Percentiles rank a stretch among this genome's conserved stretches.
These are phyloP conservation scores for Remersonia thermophila DNA, from an alignment of 2,329 filamentous ascomycete genomes.

Conservation along the genomic window DNA sequence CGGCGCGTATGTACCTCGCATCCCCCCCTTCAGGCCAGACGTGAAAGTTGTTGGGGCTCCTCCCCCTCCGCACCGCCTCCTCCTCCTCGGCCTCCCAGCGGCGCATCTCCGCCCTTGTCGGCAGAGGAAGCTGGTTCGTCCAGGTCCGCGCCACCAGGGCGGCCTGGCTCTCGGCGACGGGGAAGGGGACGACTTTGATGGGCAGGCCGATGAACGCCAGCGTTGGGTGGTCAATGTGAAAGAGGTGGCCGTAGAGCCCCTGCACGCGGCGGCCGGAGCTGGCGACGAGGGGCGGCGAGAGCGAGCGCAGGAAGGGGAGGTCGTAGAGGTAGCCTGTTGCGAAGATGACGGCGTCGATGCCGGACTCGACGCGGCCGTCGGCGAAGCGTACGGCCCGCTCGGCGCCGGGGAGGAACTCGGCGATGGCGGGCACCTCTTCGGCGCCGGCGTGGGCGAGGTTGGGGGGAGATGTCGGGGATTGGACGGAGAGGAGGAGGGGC, in stretches of 20 bases:
- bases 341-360: constrained; percentile 69
- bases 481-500: constrained; percentile 54
- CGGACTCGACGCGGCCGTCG: constrained; percentile 49
- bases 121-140: constrained; percentile 56
- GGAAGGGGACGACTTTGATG: constrained; percentile 81
- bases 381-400: constrained; percentile 51
- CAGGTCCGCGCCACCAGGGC: constrained; percentile 67
- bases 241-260: constrained; percentile 67
- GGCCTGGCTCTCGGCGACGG: constrained; percentile 65
- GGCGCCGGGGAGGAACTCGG: constrained; percentile 35
- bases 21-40: constrained; percentile 45
- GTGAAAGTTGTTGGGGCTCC: constrained; percentile 32
- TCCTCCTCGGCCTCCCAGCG: constrained; percentile 55
- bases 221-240: constrained; percentile 64
- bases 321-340: constrained; percentile 85
- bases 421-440: constrained; percentile 46
- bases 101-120: constrained; percentile 50
- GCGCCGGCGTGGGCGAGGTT: constrained; percentile 33
- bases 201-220: constrained; percentile 65
- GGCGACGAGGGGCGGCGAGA: constrained; percentile 39
- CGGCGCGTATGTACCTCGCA: constrained; percentile 55
- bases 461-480: constrained; percentile 34
- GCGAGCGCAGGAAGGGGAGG: constrained; percentile 54
- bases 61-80: constrained; percentile 16
- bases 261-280: constrained; percentile 57